A percentile compares a stretch with the other conserved stretches of the same genome.
These are phyloP conservation scores for Salix koriyanagi DNA, from an alignment of 345 rosid species.

Conservation along the genomic window DNA sequence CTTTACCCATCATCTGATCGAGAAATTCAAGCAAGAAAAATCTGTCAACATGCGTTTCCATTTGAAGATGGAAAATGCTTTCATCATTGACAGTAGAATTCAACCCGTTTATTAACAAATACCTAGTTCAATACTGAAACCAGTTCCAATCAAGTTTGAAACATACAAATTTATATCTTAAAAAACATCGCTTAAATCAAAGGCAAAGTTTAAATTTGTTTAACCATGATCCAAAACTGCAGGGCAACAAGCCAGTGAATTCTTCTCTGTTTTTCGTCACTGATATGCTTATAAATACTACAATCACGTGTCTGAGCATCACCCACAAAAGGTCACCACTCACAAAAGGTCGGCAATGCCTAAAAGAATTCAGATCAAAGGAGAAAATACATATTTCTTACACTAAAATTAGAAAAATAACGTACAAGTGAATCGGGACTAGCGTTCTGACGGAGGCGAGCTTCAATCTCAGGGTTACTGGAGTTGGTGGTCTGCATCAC, in stretches of 20 bases:
- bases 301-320: neutral
- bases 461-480: slow-evolving; percentile 70
- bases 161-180: neutral
- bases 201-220: neutral
- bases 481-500: slow-evolving; percentile 88
- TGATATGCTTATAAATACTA: neutral
- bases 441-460: slow-evolving; percentile 70
- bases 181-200: neutral
- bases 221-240: neutral
- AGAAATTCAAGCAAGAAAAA: slow-evolving; percentile 11
- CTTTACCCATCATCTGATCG: slow-evolving; percentile 86
- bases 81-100: neutral
- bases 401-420: neutral
- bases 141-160: neutral
- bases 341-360: neutral
- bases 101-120: neutral
- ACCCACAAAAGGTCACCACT: neutral
- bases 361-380: neutral
- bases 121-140: neutral
- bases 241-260: neutral
- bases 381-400: neutral
- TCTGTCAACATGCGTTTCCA: neutral
- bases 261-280: neutral
- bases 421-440: slow-evolving; percentile 76
- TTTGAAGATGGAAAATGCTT: neutral